phyloP scores from a whole-genome alignment of 2,329 filamentous ascomycete species.

The Sporothrix brasiliensis region DNA sequence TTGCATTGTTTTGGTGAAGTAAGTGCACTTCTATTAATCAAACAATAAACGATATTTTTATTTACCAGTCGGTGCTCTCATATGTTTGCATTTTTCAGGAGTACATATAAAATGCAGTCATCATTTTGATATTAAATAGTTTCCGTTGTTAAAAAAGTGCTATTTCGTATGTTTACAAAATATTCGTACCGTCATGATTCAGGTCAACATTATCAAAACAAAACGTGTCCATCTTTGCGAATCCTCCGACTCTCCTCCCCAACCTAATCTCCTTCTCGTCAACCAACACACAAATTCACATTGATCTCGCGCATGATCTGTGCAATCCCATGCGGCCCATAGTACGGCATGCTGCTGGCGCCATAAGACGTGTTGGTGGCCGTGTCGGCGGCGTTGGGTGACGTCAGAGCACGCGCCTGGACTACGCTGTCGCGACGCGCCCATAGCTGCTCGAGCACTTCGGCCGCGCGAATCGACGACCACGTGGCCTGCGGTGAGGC shows the following conservation, averaged over 20 bases:
- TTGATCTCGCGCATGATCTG: constrained; percentile 31
- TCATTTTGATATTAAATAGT: neutral
- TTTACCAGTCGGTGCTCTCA: neutral
- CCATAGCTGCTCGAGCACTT: constrained; percentile 35
- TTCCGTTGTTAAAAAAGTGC: neutral
- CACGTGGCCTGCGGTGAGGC: constrained; percentile 30
- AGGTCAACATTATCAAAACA: neutral
- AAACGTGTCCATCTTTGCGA: neutral
- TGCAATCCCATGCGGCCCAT: constrained; percentile 31
- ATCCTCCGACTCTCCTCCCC: neutral
- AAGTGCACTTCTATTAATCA: neutral
- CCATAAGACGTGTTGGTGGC: neutral
- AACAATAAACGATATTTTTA: constrained; percentile 2
- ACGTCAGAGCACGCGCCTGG: neutral
- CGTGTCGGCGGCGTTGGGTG: neutral
- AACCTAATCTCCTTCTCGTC: neutral
- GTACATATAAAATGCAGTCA: neutral
- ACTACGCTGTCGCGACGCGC: constrained; percentile 19
- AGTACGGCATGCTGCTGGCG: constrained; percentile 24
- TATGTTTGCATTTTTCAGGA: too few relatives aligned
- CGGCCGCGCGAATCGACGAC: constrained; percentile 33
- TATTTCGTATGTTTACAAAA: neutral
- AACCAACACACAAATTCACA: constrained; percentile 26
- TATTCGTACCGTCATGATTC: neutral
- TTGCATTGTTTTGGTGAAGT: neutral